Conservation (phyloP, 1,139 yeast genomes). For the Candida sp. region DNA sequence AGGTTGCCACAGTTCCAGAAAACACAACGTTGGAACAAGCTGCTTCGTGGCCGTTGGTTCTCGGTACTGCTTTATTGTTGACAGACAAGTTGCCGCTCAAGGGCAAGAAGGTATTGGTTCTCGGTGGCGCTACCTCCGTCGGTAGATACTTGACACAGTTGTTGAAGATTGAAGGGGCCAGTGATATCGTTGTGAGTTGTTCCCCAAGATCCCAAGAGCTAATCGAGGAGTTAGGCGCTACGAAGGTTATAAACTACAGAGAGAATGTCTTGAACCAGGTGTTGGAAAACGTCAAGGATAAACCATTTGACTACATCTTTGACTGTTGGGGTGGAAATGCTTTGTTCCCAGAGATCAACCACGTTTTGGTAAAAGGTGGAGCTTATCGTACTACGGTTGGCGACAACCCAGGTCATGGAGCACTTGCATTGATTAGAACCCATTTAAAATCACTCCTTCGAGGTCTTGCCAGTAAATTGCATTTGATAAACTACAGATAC, state of each 20-base stretch:
- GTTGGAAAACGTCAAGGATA: constrained; percentile 22
- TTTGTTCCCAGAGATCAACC: constrained; percentile 20
- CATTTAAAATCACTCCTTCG: not conserved
- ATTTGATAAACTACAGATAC: not conserved
- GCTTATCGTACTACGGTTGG: constrained; percentile 57
- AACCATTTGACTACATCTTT: constrained; percentile 29
- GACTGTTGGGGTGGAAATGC: constrained; percentile 32
- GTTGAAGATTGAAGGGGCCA: constrained; percentile 50
- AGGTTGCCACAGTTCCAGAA: constrained; percentile 50
- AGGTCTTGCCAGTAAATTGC: not conserved
- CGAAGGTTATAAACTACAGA: constrained; percentile 51
- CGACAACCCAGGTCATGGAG: constrained; percentile 4
- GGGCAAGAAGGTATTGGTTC: constrained; percentile 47
- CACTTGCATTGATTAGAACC: not conserved
- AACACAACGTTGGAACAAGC: constrained; percentile 55
- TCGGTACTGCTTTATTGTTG: constrained; percentile 58
- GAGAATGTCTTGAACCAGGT: constrained; percentile 23
- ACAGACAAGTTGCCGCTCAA: constrained; percentile 22
- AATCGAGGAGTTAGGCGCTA: constrained; percentile 55
- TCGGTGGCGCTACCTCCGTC: constrained; percentile 76
- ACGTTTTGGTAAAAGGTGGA: constrained; percentile 40
- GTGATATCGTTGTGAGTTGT: constrained; percentile 47
- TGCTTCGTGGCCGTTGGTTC: constrained; percentile 58
- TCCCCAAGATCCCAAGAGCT: constrained; percentile 35
- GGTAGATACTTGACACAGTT: constrained; percentile 65